Conservation (phyloP, 1,284 basidiomycete species). For the Fomitiporia mediterranea region DNA sequence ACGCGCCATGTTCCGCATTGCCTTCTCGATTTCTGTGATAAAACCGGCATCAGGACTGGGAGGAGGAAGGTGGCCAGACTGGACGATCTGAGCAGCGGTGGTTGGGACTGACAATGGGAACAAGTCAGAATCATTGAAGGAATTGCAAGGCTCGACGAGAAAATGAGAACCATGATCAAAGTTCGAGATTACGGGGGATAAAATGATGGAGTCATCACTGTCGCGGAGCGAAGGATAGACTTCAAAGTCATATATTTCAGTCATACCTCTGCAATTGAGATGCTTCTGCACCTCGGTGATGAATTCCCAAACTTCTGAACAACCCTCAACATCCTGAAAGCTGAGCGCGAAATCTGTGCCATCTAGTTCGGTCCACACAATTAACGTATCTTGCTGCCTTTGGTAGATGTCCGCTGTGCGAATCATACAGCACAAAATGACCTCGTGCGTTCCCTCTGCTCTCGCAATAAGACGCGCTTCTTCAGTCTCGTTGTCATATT, state of each 20-base stretch:
- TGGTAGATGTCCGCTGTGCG: constrained; percentile 85
- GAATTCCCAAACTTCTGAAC: constrained; percentile 96
- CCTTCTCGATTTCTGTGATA: constrained; percentile 71
- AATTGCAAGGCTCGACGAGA: constrained; percentile 18
- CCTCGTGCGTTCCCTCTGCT: constrained; percentile 65
- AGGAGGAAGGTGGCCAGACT: constrained; percentile 64
- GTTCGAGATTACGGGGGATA: background rate
- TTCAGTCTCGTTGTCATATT: constrained; percentile 73
- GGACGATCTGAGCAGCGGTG: constrained; percentile 57
- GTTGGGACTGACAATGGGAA: constrained; percentile 50
- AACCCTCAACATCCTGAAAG: constrained; percentile 96
- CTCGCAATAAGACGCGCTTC: constrained; percentile 84
- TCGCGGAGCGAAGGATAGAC: constrained; percentile 2
- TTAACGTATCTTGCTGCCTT: constrained; percentile 93
- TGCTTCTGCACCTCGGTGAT: constrained; percentile 92
- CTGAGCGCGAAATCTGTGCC: constrained; percentile 94
- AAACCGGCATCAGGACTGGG: constrained; percentile 58
- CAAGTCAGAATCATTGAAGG: constrained; percentile 40
- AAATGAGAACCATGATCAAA: constrained; percentile 19
- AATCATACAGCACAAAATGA: constrained; percentile 72
- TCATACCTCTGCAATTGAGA: constrained; percentile 59
- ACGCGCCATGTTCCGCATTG: constrained; percentile 66
- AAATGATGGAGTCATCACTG: constrained; percentile 15
- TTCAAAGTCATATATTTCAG: constrained; percentile 19
- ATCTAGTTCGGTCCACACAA: constrained; percentile 98